Base-by-base conservation (phyloP, 2,329 filamentous ascomycete genomes). In the Fusarium sublunatum region DNA sequence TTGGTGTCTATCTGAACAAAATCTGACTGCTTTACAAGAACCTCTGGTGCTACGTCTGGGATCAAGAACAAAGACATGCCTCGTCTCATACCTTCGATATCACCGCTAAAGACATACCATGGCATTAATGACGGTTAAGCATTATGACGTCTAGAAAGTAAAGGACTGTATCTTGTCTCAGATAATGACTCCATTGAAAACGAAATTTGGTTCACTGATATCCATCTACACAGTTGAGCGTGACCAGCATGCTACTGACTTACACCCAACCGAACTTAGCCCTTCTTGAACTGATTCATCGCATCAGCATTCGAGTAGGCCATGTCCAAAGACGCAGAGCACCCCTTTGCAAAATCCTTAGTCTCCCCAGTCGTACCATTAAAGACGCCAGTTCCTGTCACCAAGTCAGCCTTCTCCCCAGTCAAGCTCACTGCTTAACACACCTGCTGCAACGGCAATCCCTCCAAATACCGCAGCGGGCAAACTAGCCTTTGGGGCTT, bases 231-330 rank as follows among this genome's bases (percentile, higher is more conserved):
- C n/a, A n/a, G 26, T 38, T 15, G 8, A 32, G 32, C 32, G 25
- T 25, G 13, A 11, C 11, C 15, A 39, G 49, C n/a, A 38, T 36
- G 31, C 11, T 7, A 47, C n/a, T 39, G 2, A 3, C 9, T 8
- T 15, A 36, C 10, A 7, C 7, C 9, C 26, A 29, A 31, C 6
- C 10, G 5, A 3, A 34, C 15, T 10, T 6, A 26, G 19, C 7
- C 26, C 9, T 26, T 19, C 26, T 35, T 34, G 24, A 57, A 57
- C 7, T 44, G 31, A 28, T 57, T 53, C 22, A 38, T 57, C 5
- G 36, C 26, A 31, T 47, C 53, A 7, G 32, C 36, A 15, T 52
- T 42, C 10, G 41, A 53, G 42, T 34, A 38, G 13, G 12, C 8
- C 28, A 19, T 22, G 3, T 25, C 36, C 26, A 36, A 34, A 13